Base-by-base conservation (phyloP, 768 basidiomycete genomes). In the Rhodotorula babjevae region DNA sequence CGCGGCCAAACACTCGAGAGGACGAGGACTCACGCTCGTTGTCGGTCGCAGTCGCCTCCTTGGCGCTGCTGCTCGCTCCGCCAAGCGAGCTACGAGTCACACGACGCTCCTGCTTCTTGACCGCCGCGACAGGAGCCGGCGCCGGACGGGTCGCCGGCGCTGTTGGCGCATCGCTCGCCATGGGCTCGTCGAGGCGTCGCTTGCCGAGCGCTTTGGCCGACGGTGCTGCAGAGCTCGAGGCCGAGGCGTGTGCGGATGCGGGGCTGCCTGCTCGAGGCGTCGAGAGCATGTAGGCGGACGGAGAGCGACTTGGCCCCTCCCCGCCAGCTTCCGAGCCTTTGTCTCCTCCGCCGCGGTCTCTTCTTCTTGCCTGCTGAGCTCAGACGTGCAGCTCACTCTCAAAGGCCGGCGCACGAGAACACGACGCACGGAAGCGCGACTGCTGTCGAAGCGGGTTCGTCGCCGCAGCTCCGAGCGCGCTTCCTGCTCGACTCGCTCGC, bases 141-240 rank as follows among this genome's bases (percentile, higher is more conserved):
- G 12, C 29, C 9, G 31, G 60, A 2, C 25, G 46, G 18, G 36
- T 47, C 10, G n/a, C 33, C 29, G 36, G 40, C 23, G 49, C 25
- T 6, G 53, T 25, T 15, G 52, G 44, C 16, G 15, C 15, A 25
- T 27, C 10, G 31, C 10, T 16, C 27, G 2, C 12, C n/a, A 12
- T 10, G 16, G 15, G 5, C 10, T 29, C 64, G 44, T 27, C 53
- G 40, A 23, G 21, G 36, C 25, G 58, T 23, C 67, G 62, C 60
- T 72, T 72, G 25, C 72, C 72, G 44, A 73, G 68, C 3, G 68
- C 72, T 2, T 52, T 69, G 23, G n/a, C 36, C 7, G 71, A 72
- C 0, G 67, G 71, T 6, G 12, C 56, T 4, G 31, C 33, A 5
- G 56, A 9, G 7, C 19, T 12, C 10, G 56, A 19, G 27, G n/a